Conservation (phyloP, 1,139 yeast genomes). For the Kodamaea ohmeri region DNA sequence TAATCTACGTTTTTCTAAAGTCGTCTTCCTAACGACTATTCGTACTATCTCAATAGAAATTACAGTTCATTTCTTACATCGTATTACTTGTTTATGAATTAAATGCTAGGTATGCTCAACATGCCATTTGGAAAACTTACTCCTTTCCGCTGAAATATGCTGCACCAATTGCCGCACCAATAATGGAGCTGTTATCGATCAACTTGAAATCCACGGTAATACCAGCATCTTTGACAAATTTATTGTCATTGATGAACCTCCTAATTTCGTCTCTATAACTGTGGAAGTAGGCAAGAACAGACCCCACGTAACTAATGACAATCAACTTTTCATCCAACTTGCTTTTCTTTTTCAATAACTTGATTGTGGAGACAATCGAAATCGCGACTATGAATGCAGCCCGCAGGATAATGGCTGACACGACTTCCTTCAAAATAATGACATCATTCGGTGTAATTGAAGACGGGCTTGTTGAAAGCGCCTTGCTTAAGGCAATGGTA, state of each 20-base stretch:
- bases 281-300: conserved; percentile 38
- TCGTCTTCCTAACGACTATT: no score
- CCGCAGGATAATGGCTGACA: conserved; percentile 32
- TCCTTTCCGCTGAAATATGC: conserved; percentile 26
- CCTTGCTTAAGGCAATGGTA: conserved; percentile 19
- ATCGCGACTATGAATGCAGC: conserved; percentile 45
- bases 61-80: background rate
- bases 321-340: conserved; percentile 20
- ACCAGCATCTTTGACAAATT: conserved; percentile 26
- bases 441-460: conserved; percentile 27
- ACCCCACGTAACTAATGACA: conserved; percentile 46
- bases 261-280: conserved; percentile 32
- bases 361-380: conserved; percentile 34
- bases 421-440: conserved; percentile 25
- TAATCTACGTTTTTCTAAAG: no score
- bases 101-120: background rate
- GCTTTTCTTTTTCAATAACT: conserved; percentile 34
- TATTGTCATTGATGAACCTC: conserved; percentile 30
- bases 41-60: no score
- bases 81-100: background rate
- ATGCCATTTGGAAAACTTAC: background rate
- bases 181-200: conserved; percentile 43
- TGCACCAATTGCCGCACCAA: conserved; percentile 51
- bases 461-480: conserved; percentile 23
- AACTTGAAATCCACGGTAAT: conserved; percentile 37